Evolutionary conservation across 768 basidiomycete genomes (phyloP).

Genomic region (Udeniomyces megalosporus): DNA sequence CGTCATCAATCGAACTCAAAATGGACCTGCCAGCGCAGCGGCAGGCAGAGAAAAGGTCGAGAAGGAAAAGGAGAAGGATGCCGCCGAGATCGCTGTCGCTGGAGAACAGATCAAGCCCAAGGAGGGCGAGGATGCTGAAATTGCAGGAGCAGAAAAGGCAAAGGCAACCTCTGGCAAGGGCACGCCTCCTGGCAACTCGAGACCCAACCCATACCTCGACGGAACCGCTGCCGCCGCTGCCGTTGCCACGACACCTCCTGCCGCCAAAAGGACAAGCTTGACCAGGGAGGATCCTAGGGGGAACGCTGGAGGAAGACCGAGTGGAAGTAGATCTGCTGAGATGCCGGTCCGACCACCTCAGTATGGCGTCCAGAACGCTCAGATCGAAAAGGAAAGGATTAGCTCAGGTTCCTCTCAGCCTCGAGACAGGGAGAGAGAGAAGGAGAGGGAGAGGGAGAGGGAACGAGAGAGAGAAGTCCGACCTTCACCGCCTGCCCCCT

Average conservation of each 20-base stretch:
- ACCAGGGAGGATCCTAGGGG: slow-evolving; percentile 31
- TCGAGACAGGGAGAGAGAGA: background rate
- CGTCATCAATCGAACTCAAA: slow-evolving; percentile 82
- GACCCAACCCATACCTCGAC: slow-evolving; percentile 10
- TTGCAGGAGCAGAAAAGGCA: slow-evolving; percentile 16
- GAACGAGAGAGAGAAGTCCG: slow-evolving; percentile 11
- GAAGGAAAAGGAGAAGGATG: slow-evolving; percentile 6
- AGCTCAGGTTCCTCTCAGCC: slow-evolving; percentile 5
- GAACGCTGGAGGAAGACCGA: slow-evolving; percentile 24
- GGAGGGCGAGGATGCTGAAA: slow-evolving; percentile 29
- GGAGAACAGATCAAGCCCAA: slow-evolving; percentile 19
- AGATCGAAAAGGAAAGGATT: slow-evolving; percentile 65
- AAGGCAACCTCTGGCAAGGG: slow-evolving; percentile 10
- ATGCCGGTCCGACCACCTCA: slow-evolving; percentile 75
- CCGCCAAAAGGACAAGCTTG: slow-evolving; percentile 30
- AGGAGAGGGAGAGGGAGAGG: background rate
- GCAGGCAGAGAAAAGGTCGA: slow-evolving; percentile 11
- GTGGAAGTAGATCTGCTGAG: slow-evolving; percentile 39
- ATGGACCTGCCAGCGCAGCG: slow-evolving; percentile 25
- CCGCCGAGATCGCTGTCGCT: too few relatives aligned
- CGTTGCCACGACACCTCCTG: background rate
- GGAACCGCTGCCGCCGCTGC: slow-evolving; percentile 20
- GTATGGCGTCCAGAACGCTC: slow-evolving; percentile 85
- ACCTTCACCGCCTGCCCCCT: background rate
- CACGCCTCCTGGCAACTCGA: slow-evolving; percentile 12